Conservation (phyloP, 2,329 filamentous ascomycete genomes). For the Colletotrichum sublineola region DNA sequence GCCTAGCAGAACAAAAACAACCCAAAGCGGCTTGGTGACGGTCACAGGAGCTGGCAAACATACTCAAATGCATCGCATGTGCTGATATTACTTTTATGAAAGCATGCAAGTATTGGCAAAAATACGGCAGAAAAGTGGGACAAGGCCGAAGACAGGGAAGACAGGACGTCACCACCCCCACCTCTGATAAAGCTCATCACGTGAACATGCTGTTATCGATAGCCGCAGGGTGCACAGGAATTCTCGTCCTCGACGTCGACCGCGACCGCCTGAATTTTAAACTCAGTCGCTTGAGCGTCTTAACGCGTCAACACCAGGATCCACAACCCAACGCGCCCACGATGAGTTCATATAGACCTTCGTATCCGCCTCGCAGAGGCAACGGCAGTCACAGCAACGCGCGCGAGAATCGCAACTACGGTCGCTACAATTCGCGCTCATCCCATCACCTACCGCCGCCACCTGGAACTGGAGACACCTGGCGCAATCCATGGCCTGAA, state of each 20-base stretch:
- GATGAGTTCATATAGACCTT: constrained; percentile 41
- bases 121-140: background rate
- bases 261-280: constrained; percentile 33
- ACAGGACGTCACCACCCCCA: constrained; percentile 17
- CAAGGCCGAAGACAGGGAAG: background rate
- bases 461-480: constrained; percentile 25
- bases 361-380: constrained; percentile 30
- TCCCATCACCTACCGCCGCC: constrained; percentile 25
- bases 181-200: constrained; percentile 2
- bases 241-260: constrained; percentile 27
- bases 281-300: constrained; percentile 16
- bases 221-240: constrained; percentile 25
- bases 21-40: no score
- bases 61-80: no score
- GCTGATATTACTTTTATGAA: background rate
- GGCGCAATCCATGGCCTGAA: constrained; percentile 37
- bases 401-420: constrained; percentile 31
- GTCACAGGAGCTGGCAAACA: no score
- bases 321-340: constrained; percentile 38
- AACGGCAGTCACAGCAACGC: constrained; percentile 9
- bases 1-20: no score
- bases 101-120: background rate
- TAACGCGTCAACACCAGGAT: constrained; percentile 41
- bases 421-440: constrained; percentile 20
- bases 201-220: constrained; percentile 32